Evolutionary conservation across 148 eudicot genomes (phyloP), one percentile per base, ranked within the genome.

Genomic region (Tetragonia tetragonoides): DNA sequence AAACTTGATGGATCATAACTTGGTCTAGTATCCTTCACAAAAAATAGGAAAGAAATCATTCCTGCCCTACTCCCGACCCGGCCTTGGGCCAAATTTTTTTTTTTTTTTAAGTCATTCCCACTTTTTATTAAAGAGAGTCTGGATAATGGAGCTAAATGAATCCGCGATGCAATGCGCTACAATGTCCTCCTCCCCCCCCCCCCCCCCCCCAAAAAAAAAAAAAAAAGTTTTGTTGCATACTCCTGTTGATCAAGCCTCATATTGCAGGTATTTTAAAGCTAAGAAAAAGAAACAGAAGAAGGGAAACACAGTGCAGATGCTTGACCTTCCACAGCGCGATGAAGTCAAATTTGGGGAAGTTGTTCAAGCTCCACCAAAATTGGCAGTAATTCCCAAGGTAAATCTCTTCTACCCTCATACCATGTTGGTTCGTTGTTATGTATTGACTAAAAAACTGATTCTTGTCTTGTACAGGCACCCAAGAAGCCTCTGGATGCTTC

Each of bases 311-410:
- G 90, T 86, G 11, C 86, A 89, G 41, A 80, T 67, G 54, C 80
- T 78, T 18, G 87, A 90, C 80, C 87, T 86, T 76, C 94, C 87
- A 53, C 84, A 88, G 59, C 87, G 62, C 28, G 98, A 95, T 75
- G 57, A 72, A n/a, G 84, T 95, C 38, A 92, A 88, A 83, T 92
- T 95, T 85, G 98, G 98, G 34, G 97, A 95, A 23, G 85, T 92
- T 20, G 97, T 89, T 59, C 42, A 87, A 85, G 98, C 93, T 81
- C 98, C 98, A 38, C 97, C 96, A 40, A 92, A 92, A 81, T 78
- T 92, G 86, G 79, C 82, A 60, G 68, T 88, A 47, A 66, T 90
- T 81, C 97, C 98, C 21, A 79, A 82, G 77, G 84, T 56, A 78
- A 60, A 49, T 17, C 15, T 47, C 67, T 61, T 34, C 23, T 28